Percentiles rank a stretch among this genome's conserved stretches.
These are phyloP conservation scores for Vitis hybrid DNA, from an alignment of 177 flowering plant genomes.

Conservation along the genomic window DNA sequence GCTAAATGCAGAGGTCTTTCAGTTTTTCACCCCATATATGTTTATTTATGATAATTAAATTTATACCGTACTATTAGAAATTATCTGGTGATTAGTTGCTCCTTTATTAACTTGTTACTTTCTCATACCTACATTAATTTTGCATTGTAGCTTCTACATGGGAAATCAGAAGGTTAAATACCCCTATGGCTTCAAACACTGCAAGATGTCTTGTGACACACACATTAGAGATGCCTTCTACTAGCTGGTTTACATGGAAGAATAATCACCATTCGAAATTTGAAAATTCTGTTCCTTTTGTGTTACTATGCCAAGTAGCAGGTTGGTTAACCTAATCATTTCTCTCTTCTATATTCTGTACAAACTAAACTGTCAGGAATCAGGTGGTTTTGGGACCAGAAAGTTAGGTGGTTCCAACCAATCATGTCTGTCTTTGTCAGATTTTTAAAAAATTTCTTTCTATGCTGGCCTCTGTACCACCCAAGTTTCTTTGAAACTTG, in stretches of 20 bases:
- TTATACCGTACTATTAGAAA: not conserved
- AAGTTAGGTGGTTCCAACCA: not conserved
- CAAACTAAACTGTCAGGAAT: not conserved
- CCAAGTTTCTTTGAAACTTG: not conserved
- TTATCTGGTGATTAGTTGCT: not conserved
- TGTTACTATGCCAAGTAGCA: conserved; percentile 85
- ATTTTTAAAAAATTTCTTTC: no score
- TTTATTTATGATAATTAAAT: not conserved
- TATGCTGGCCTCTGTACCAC: not conserved
- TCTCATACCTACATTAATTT: not conserved
- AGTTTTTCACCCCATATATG: not conserved
- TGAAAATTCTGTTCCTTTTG: conserved; percentile 75
- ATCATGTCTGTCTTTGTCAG: no score
- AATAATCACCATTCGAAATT: conserved; percentile 55
- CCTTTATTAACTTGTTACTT: not conserved
- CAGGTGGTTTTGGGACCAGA: not conserved
- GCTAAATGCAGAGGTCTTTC: not conserved
- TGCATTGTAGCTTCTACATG: conserved; percentile 78
- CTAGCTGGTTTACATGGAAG: conserved; percentile 77
- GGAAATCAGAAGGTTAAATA: conserved; percentile 73
- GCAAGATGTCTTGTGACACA: conserved; percentile 76
- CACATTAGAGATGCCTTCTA: conserved; percentile 67
- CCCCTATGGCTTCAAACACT: conserved; percentile 38
- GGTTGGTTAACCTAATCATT: conserved; percentile 40
- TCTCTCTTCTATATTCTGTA: not conserved